Percentiles rank a stretch among this genome's conserved stretches.
Evolutionary conservation across 768 basidiomycete species (phyloP).

Genomic region (Serpula lacrymans): DNA sequence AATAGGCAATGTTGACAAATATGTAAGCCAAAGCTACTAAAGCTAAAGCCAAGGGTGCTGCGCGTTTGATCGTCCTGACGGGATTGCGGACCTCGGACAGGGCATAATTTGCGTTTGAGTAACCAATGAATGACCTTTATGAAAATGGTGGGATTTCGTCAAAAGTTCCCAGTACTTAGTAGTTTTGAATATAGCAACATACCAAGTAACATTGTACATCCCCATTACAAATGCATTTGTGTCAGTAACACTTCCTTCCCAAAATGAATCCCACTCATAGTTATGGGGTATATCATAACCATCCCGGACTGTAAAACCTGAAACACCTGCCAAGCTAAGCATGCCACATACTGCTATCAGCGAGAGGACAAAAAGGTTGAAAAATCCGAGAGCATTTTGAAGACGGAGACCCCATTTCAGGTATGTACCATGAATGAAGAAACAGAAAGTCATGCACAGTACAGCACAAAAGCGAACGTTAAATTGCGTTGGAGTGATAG

Average conservation of each 20-base stretch:
- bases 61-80: constrained; percentile 65
- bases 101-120: constrained; percentile 72
- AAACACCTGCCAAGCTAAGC: constrained; percentile 44
- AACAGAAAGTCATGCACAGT: constrained; percentile 51
- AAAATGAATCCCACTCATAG: constrained; percentile 56
- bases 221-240: constrained; percentile 61
- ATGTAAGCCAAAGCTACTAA: constrained; percentile 60
- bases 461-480: constrained; percentile 54
- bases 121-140: constrained; percentile 66
- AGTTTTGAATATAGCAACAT: constrained; percentile 9
- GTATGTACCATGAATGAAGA: constrained; percentile 53
- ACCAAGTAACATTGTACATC: constrained; percentile 73
- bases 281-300: constrained; percentile 54
- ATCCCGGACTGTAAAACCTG: constrained; percentile 47
- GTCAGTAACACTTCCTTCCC: constrained; percentile 57
- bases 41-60: constrained; percentile 63
- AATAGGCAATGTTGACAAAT: constrained; percentile 69
- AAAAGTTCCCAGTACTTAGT: too few species aligned
- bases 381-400: constrained; percentile 60
- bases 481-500: constrained; percentile 39
- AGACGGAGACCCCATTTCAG: constrained; percentile 55
- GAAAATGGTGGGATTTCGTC: not conserved
- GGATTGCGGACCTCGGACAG: constrained; percentile 70
- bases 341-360: constrained; percentile 53
- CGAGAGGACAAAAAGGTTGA: constrained; percentile 56